Percentiles rank a stretch among this genome's conserved stretches.
Evolutionary conservation across 306 rosid species (phyloP).

Genomic region (Gastrolobium villosum): DNA sequence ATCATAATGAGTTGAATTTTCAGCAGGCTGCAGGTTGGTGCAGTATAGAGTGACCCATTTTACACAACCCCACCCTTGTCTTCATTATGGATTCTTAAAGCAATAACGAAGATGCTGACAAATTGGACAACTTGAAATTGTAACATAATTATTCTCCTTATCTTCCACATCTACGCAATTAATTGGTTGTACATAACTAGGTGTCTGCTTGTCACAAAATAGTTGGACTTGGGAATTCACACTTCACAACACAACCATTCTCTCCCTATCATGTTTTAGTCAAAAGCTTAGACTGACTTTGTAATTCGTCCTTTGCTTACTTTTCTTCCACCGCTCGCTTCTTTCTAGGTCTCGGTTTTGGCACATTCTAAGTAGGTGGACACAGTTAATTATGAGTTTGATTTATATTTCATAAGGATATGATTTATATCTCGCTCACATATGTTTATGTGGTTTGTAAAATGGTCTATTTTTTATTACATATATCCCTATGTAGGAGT

Average conservation of each 20-base stretch:
- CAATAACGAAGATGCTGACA: neutral
- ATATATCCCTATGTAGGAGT: too few relatives aligned
- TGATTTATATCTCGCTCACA: too few relatives aligned
- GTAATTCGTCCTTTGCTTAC: neutral
- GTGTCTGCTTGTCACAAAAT: neutral
- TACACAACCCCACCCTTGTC: neutral
- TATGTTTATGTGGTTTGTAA: too few relatives aligned
- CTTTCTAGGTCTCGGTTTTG: too few relatives aligned
- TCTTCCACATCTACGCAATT: slow-evolving; percentile 10
- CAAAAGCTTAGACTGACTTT: neutral
- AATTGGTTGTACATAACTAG: neutral
- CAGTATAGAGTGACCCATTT: neutral
- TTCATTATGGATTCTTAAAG: neutral
- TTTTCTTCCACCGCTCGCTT: too few relatives aligned
- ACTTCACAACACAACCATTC: neutral
- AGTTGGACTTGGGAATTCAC: neutral
- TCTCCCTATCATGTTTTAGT: neutral
- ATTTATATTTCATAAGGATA: too few relatives aligned
- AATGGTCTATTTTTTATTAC: too few relatives aligned
- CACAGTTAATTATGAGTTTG: too few relatives aligned
- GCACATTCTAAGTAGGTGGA: too few relatives aligned
- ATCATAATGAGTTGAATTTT: neutral
- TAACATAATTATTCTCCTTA: neutral
- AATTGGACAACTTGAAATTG: neutral
- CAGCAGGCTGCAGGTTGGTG: neutral